Base-by-base conservation (phyloP, 139 green algal species). In the Astrephomene gubernaculifera region DNA sequence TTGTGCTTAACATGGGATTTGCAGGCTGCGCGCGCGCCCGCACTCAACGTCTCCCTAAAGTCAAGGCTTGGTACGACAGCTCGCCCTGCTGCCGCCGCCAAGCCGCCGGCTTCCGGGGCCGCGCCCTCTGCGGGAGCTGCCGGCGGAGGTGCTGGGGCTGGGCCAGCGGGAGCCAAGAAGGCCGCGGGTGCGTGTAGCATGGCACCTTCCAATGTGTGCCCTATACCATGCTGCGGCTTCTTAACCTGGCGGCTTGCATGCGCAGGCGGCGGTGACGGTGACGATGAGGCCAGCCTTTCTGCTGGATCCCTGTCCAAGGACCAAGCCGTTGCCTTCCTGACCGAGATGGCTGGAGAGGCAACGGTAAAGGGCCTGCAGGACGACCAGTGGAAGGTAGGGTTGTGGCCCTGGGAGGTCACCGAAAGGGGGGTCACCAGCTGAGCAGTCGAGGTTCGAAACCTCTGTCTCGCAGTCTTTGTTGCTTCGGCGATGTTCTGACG, bases 351-450 rank as follows among this genome's bases (percentile, higher is more conserved):
- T 24, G 95, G 94, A 7, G 93, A 95, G 71, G 90, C 73, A 10
- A 45, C 80, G 21, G 76, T 98, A 21, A 86, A 83, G 38, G 63
- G 88, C 29, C 89, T 99, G 44, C 83, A 87, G 68, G 92, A 91
- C 80, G 74, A 92, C 35, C 83, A 94, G 71, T 99, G 97, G 97
- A 98, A 99, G 89, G 90, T 91, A 35, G 6, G 49, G 49, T 57
- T 12, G 49, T 17, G n/a, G n/a, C n/a, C n/a, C n/a, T n/a, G n/a
- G n/a, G n/a, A n/a, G n/a, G n/a, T n/a, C n/a, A n/a, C n/a, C n/a
- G n/a, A n/a, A n/a, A n/a, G n/a, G n/a, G n/a, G n/a, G n/a, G n/a
- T n/a, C n/a, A n/a, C n/a, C n/a, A n/a, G n/a, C n/a, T n/a, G n/a
- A n/a, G n/a, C n/a, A n/a, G n/a, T n/a, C n/a, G n/a, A n/a, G n/a